A percentile compares a stretch with the other conserved stretches of the same genome.
These are phyloP conservation scores for Skeletonema menzelii DNA, from an alignment of 108 stramenopile species.

Conservation along the genomic window DNA sequence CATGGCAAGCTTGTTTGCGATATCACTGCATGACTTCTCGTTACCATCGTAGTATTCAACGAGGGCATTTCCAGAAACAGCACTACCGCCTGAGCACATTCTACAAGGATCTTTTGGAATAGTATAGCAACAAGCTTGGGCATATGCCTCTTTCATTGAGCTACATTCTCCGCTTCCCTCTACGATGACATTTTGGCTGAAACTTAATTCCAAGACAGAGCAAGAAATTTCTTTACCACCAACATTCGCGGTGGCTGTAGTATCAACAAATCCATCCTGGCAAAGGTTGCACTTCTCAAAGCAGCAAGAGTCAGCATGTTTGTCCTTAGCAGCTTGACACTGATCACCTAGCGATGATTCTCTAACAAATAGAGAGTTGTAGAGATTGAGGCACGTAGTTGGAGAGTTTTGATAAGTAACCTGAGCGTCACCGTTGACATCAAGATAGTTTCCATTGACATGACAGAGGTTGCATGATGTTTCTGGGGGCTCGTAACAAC, in stretches of 20 bases:
- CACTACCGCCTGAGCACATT: constrained; percentile 28
- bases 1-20: constrained; percentile 40
- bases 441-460: constrained; percentile 32
- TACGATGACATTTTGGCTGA: constrained; percentile 24
- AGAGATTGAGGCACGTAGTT: constrained; percentile 29
- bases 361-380: constrained; percentile 45
- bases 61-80: constrained; percentile 17
- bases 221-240: constrained; percentile 25
- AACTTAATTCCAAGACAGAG: constrained; percentile 36
- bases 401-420: constrained; percentile 25
- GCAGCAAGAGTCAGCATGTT: constrained; percentile 27
- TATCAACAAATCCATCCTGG: constrained; percentile 36
- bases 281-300: constrained; percentile 47
- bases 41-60: constrained; percentile 35
- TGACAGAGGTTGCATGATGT: constrained; percentile 48
- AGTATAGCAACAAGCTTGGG: constrained; percentile 40
- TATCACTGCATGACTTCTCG: constrained; percentile 26
- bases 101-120: constrained; percentile 42
- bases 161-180: constrained; percentile 35
- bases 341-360: constrained; percentile 37
- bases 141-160: constrained; percentile 17
- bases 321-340: constrained; percentile 38
- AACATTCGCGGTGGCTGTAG: constrained; percentile 29
- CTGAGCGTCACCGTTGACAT: constrained; percentile 23
- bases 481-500: constrained; percentile 37